Evolutionary conservation across 148 eudicot genomes (phyloP).

Genomic region (Cornus suecica): DNA sequence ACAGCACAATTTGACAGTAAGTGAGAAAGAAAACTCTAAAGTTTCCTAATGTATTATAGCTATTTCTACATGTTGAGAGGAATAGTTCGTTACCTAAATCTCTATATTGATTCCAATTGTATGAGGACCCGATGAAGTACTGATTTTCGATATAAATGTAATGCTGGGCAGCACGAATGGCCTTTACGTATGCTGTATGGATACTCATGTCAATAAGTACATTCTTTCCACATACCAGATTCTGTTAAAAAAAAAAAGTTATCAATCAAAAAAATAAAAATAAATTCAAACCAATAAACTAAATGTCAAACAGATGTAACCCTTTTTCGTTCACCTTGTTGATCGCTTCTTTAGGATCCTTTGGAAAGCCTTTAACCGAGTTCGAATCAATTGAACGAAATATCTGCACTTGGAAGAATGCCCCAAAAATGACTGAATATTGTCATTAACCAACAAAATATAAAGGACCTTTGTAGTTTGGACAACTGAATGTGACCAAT

Average conservation of each 20-base stretch:
- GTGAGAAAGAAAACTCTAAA: background rate
- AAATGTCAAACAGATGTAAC: background rate
- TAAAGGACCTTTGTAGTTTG: background rate
- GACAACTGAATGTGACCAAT: background rate
- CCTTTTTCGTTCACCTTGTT: constrained; percentile 40
- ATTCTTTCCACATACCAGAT: constrained; percentile 90
- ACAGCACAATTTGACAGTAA: background rate
- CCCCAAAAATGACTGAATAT: background rate
- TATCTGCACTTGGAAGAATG: constrained; percentile 36
- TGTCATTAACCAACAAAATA: background rate
- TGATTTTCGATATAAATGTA: constrained; percentile 95
- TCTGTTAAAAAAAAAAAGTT: constrained; percentile 49
- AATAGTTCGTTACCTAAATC: constrained; percentile 59
- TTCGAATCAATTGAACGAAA: constrained; percentile 96
- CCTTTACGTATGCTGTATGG: constrained; percentile 89
- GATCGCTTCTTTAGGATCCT: constrained; percentile 84
- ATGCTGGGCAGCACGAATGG: constrained; percentile 91
- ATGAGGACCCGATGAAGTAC: constrained; percentile 94
- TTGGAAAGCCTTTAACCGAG: constrained; percentile 71
- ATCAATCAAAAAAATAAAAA: no score
- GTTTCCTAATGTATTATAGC: background rate
- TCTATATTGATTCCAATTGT: constrained; percentile 66
- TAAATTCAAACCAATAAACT: background rate
- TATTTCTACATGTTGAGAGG: background rate
- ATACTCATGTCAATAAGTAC: constrained; percentile 97